Evolutionary conservation across 805 yeast species (phyloP), one percentile per base, ranked within the genome.

Genomic region (Kuraishia piskuri): DNA sequence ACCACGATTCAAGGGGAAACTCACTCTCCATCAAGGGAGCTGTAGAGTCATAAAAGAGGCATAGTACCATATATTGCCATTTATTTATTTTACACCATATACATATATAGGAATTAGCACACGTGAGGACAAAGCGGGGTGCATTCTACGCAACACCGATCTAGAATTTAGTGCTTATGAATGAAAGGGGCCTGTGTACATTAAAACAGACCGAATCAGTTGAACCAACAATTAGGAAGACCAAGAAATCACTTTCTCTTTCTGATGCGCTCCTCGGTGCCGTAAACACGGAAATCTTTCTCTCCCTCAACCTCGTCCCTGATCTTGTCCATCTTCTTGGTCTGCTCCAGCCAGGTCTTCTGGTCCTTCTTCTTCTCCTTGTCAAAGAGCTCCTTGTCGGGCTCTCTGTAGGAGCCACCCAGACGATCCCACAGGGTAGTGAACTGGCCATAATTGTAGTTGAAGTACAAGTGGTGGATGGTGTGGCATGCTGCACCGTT

Each of bases 401-500:
- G 99, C 62, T 83, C 80, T 72, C 98, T 86, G 73, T 94, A 91
- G 24, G 96, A 83, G 49, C 90, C 87, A 52, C 98, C 98, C 54
- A 94, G 72, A 72, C 99, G 85, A 69, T 94, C 99, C 99, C 99
- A 94, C 59, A 94, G 75, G 19, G 99, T 94, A 49, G 98, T 91
- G 75, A 92, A 94, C 73, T 94, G 99, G 45, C 99, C 99, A 67
- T 91, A 94, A 76, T 94, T 94, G 74, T 94, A 94, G 77, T 92
- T 92, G 82, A 94, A 94, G 73, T 94, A 94, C 61, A 94, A 73
- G 68, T 94, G 99, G 71, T 94, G 99, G 50, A 92, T 84, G 1
- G 99, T 91, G 74, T 94, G 99, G 71, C 98, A 92, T 5, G 99
- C 99, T 19, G 98, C 91, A 63, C 99, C 99, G 70, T 94, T 94